These are phyloP conservation scores for Tolypocladium nubicola DNA, from an alignment of 2,329 filamentous ascomycete species.

Conservation along the genomic window DNA sequence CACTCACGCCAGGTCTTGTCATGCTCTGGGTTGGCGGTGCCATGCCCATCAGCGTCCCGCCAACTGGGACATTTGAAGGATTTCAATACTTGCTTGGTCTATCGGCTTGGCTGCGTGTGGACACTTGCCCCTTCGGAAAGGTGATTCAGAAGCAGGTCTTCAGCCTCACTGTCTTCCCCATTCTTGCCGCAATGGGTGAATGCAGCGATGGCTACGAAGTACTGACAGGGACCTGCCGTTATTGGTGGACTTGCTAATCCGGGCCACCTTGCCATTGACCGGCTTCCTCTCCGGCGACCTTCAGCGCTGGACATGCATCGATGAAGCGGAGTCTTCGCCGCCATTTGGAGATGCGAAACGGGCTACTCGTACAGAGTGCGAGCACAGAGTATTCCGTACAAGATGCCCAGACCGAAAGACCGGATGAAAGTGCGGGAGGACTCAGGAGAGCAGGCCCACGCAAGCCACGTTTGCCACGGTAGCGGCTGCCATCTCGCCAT, in stretches of 20 bases:
- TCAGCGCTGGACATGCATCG: not conserved
- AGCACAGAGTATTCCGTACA: no score
- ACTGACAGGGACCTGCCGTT: not conserved
- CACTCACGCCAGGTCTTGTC: not conserved
- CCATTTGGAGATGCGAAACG: not conserved
- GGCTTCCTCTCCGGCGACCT: not conserved
- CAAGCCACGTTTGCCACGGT: no score
- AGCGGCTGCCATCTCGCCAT: not conserved
- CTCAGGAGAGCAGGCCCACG: not conserved
- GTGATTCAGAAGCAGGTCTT: not conserved
- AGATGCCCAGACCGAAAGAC: not conserved
- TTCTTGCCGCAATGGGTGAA: not conserved
- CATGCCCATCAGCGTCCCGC: not conserved
- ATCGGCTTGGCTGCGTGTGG: not conserved
- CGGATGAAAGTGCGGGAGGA: not conserved
- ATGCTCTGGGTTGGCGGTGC: not conserved
- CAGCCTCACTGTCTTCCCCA: not conserved
- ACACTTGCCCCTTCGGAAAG: not conserved
- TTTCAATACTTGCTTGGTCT: not conserved
- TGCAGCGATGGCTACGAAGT: not conserved
- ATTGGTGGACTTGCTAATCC: not conserved
- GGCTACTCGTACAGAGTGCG: no score
- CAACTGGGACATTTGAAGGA: not conserved
- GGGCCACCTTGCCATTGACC: not conserved
- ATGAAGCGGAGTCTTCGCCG: not conserved